These are phyloP conservation scores for Fragaria ananassa DNA, from an alignment of 306 rosid species.

Conservation along the genomic window DNA sequence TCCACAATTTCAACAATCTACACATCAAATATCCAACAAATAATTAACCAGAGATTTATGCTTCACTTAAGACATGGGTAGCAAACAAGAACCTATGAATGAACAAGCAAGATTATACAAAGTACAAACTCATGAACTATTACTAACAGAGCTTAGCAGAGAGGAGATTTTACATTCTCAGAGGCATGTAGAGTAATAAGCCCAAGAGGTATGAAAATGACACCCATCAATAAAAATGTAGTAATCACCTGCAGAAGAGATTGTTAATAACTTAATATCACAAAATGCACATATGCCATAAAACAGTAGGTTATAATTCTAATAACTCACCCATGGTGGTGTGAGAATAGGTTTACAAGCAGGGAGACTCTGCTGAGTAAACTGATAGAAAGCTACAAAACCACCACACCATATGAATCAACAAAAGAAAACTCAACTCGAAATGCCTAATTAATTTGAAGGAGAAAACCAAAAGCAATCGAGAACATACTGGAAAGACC, in stretches of 20 bases:
- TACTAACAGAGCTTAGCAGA: not conserved
- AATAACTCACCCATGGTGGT: conserved; percentile 74
- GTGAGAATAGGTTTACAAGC: conserved; percentile 94
- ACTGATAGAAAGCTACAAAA: conserved; percentile 61
- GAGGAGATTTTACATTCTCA: conserved; percentile 45
- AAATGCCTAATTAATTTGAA: not conserved
- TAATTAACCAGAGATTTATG: not conserved
- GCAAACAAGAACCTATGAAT: conserved; percentile 18
- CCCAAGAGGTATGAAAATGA: conserved; percentile 79
- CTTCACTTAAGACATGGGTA: not conserved
- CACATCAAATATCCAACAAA: conserved; percentile 26
- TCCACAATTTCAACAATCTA: conserved; percentile 90
- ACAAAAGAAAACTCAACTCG: not conserved
- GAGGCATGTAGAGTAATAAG: conserved; percentile 67
- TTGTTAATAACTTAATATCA: conserved; percentile 25
- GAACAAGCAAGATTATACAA: not conserved
- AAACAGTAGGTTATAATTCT: conserved; percentile 24
- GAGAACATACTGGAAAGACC: not conserved
- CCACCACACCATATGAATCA: conserved; percentile 15
- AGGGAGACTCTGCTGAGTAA: conserved; percentile 90
- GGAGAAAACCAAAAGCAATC: not conserved
- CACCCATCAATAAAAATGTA: conserved; percentile 60
- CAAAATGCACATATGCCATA: conserved; percentile 1
- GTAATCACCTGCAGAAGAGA: conserved; percentile 65
- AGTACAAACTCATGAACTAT: not conserved